These are phyloP conservation scores for Coemansia sp. DNA, from an alignment of 192 early-diverging fungal genomes.

Conservation along the genomic window DNA sequence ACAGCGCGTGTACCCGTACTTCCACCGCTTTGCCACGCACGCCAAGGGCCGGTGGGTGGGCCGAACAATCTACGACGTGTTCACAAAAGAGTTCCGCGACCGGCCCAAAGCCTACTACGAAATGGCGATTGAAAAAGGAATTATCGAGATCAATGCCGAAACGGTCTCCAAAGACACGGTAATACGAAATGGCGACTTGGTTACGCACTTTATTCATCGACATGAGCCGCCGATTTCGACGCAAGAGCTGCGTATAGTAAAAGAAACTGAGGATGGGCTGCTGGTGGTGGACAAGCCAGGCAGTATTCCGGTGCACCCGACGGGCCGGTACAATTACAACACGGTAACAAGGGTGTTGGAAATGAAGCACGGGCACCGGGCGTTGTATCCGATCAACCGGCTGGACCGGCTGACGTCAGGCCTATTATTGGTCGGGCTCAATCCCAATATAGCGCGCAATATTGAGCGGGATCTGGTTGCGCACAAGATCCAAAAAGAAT, in stretches of 20 bases:
- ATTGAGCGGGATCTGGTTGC: conserved; percentile 66
- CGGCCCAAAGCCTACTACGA: conserved; percentile 75
- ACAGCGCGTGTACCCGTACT: conserved; percentile 75
- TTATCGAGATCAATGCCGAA: conserved; percentile 78
- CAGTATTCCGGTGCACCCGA: conserved; percentile 80
- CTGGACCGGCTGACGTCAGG: conserved; percentile 95
- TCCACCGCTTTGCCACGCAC: conserved; percentile 74
- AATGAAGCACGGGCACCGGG: conserved; percentile 60
- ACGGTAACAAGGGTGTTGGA: conserved; percentile 69
- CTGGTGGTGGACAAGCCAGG: conserved; percentile 89
- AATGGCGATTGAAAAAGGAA: conserved; percentile 74
- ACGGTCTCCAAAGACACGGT: conserved; percentile 59
- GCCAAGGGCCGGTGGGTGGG: conserved; percentile 91
- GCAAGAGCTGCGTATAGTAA: conserved; percentile 63
- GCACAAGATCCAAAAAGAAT: conserved; percentile 80
- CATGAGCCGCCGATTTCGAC: conserved; percentile 92
- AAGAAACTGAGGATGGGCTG: conserved; percentile 60
- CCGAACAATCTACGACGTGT: conserved; percentile 74
- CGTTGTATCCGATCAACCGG: conserved; percentile 75
- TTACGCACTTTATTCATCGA: conserved; percentile 84
- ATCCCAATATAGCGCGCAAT: conserved; percentile 58
- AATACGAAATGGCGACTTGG: conserved; percentile 74
- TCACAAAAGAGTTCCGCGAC: conserved; percentile 87
- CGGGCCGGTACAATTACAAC: conserved; percentile 88
- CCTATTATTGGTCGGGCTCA: conserved; percentile 75